Base-by-base conservation (phyloP, 2,329 filamentous ascomycete genomes). In the Emmonsiellopsis sp. region DNA sequence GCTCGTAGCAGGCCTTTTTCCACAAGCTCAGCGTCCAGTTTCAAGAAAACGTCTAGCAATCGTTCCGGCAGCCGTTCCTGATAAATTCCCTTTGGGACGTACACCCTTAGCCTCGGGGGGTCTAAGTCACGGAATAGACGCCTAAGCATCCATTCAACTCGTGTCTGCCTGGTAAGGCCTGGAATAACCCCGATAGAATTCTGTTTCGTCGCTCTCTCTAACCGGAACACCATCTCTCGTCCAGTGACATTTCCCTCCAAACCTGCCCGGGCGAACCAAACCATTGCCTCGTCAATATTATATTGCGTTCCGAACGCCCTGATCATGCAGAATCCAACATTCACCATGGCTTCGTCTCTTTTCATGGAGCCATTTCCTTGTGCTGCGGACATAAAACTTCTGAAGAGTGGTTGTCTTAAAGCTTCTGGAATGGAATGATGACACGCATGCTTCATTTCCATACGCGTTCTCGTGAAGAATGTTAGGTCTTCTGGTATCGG, bases 201-300 rank as follows among this genome's bases (percentile, higher is more conserved):
- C 37, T 40, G 37, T 1, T 49, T 33, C 5, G 34, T 33, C 17
- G 34, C 34, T 32, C 47, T 21, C 47, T 49, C 47, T 14, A 49
- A 14, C 34, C 47, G 47, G 37, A 49, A 49, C 47, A 49, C 47
- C 47, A 49, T 49, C 34, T 49, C 33, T 39, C 37, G 21, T n/a
- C 17, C 47, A 27, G 21, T 33, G 47, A 39, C n/a, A 21, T 21
- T 14, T 14, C 47, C 47, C 34, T 32, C n/a, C 47, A 21, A 34
- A 33, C 17, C 47, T 5, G 47, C 47, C 2, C 21, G 17, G n/a
- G 31, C 21, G 47, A 49, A 49, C 47, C 47, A 49, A 39, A 33
- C 33, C 21, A 49, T 32, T 34, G 47, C 47, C 14, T 49, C 33
- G 17, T 6, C 27, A 49, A 49, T 14, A 49, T 21, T 27, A 32